Percentiles rank a stretch among this genome's conserved stretches.
Evolutionary conservation across 176 grass and related monocot species (phyloP).

Genomic region (Dactylis glomerata): DNA sequence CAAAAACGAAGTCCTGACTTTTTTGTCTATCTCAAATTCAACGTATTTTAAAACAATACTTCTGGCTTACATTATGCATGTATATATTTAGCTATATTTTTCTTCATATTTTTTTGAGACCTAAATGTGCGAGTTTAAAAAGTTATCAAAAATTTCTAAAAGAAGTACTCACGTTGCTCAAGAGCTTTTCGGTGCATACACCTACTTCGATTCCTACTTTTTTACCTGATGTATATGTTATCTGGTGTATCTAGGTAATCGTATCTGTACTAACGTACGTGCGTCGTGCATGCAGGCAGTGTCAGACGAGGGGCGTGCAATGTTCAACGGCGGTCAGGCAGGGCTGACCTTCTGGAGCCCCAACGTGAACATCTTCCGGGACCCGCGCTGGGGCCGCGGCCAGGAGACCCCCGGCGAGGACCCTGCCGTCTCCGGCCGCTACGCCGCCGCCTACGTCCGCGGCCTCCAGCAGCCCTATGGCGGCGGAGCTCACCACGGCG

Average conservation of each 20-base stretch:
- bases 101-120: too few relatives aligned
- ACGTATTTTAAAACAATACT: too few relatives aligned
- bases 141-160: too few relatives aligned
- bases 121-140: too few relatives aligned
- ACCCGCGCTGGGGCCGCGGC: conserved; percentile 80
- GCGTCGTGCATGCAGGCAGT: conserved; percentile 38
- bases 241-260: not conserved
- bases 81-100: too few relatives aligned
- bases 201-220: too few relatives aligned
- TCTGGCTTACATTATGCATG: too few relatives aligned
- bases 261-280: not conserved
- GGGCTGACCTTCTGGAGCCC: conserved; percentile 7
- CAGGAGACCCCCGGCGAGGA: conserved; percentile 95
- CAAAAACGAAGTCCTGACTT: too few relatives aligned
- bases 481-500: not conserved
- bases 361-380: conserved; percentile 13
- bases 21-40: too few relatives aligned
- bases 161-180: too few relatives aligned
- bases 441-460: conserved; percentile 55
- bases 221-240: not conserved
- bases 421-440: conserved; percentile 48
- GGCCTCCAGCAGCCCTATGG: conserved; percentile 63
- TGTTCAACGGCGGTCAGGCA: conserved; percentile 78
- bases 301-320: conserved; percentile 70
- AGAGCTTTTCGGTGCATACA: too few relatives aligned